phyloP scores from a whole-genome alignment of 148 eudicot genomes.

The Camellia japonica region DNA sequence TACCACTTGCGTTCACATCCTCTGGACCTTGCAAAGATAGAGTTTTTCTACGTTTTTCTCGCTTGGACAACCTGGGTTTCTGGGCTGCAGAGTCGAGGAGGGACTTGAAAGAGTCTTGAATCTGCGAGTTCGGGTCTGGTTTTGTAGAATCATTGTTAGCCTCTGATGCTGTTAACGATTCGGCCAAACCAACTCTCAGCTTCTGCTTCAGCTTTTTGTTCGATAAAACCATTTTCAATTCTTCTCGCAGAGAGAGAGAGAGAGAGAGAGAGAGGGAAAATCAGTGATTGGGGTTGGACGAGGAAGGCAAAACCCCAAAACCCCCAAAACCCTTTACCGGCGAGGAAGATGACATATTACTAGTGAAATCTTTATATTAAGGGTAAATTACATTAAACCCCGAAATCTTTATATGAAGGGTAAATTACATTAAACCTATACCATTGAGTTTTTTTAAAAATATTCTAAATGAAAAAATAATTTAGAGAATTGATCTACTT shows the following conservation, averaged over 20 bases:
- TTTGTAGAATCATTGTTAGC: slow-evolving; percentile 14
- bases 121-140: slow-evolving; percentile 18
- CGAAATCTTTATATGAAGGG: no score
- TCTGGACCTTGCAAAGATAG: slow-evolving; percentile 14
- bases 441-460: no score
- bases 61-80: slow-evolving; percentile 51
- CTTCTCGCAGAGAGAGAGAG: not conserved
- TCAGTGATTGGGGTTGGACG: not conserved
- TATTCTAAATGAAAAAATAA: no score
- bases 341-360: no score
- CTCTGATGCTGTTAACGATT: slow-evolving; percentile 27
- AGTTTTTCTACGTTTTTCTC: slow-evolving; percentile 54
- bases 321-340: not conserved
- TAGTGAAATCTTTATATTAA: no score
- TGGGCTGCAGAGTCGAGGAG: slow-evolving; percentile 36
- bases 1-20: slow-evolving; percentile 15
- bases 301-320: not conserved
- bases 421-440: no score
- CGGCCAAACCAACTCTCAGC: slow-evolving; percentile 45
- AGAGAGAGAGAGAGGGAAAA: not conserved
- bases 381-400: no score
- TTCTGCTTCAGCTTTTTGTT: slow-evolving; percentile 80
- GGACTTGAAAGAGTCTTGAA: slow-evolving; percentile 36
- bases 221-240: slow-evolving; percentile 60
- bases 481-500: no score